phyloP scores from a whole-genome alignment of 1,139 yeast genomes.

The Hansenula sp. region DNA sequence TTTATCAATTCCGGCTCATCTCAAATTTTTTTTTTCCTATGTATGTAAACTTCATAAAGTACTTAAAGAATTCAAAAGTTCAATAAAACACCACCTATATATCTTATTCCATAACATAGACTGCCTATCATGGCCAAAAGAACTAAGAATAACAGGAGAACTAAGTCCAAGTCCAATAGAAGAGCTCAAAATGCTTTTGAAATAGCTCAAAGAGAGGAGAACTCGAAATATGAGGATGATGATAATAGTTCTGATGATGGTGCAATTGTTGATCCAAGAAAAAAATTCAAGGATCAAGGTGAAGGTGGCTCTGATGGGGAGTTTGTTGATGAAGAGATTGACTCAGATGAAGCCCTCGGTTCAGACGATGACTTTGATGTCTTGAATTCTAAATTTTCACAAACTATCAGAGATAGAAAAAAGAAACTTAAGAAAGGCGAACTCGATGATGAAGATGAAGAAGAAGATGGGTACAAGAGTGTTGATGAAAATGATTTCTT shows the following conservation, averaged over 20 bases:
- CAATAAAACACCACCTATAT: no score
- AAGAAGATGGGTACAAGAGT: constrained; percentile 41
- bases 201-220: constrained; percentile 39
- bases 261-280: constrained; percentile 33
- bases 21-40: constrained; percentile 4
- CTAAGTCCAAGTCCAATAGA: constrained; percentile 26
- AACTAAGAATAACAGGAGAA: constrained; percentile 10
- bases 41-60: background rate
- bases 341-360: constrained; percentile 75
- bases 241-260: constrained; percentile 30
- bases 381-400: constrained; percentile 62
- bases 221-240: constrained; percentile 30
- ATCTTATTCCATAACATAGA: no score
- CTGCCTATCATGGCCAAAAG: constrained; percentile 27
- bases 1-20: constrained; percentile 4
- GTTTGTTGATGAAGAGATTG: constrained; percentile 66
- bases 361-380: constrained; percentile 74
- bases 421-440: constrained; percentile 35
- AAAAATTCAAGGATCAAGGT: constrained; percentile 24
- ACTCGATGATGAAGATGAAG: constrained; percentile 31
- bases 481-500: constrained; percentile 73
- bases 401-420: constrained; percentile 55
- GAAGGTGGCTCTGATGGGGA: constrained; percentile 26
- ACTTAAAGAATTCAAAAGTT: no score
- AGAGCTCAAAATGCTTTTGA: constrained; percentile 47